phyloP scores from a whole-genome alignment of 2,329 filamentous ascomycete genomes.

The Arthrobotrys sphaeroides region DNA sequence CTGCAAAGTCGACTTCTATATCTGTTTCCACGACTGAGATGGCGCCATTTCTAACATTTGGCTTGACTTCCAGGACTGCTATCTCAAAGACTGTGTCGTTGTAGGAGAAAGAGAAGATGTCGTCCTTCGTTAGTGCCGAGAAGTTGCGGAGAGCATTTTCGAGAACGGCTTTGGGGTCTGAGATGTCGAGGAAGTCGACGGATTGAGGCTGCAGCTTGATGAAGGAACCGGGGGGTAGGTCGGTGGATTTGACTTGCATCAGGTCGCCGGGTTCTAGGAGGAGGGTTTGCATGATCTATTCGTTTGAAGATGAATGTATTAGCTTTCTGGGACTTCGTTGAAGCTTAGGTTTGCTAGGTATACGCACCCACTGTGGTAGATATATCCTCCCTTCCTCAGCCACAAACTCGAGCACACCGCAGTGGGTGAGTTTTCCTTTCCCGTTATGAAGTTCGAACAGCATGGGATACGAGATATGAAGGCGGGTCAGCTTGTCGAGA shows the following conservation, averaged over 20 bases:
- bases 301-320: neutral
- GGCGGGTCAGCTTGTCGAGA: constrained; percentile 91
- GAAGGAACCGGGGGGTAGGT: constrained; percentile 85
- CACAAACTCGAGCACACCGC: constrained; percentile 95
- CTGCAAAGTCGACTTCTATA: constrained; percentile 92
- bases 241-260: constrained; percentile 93
- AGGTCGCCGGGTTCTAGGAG: constrained; percentile 90
- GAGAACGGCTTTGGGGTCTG: constrained; percentile 94
- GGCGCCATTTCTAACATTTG: constrained; percentile 80
- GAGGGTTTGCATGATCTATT: constrained; percentile 93
- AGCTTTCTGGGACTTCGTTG: neutral
- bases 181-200: constrained; percentile 92
- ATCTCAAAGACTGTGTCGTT: constrained; percentile 95
- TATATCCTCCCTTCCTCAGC: constrained; percentile 97
- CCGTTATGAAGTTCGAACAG: constrained; percentile 96
- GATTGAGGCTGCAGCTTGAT: constrained; percentile 98
- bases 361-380: constrained; percentile 85
- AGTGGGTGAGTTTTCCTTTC: constrained; percentile 82
- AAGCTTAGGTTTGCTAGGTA: neutral
- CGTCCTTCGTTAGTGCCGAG: constrained; percentile 88
- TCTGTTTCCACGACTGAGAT: constrained; percentile 96
- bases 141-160: constrained; percentile 98
- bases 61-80: constrained; percentile 92
- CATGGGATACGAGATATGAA: constrained; percentile 97
- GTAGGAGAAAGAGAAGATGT: constrained; percentile 95